Conservation (phyloP, 2,329 filamentous ascomycete species). For the Grosmannia huntii region DNA sequence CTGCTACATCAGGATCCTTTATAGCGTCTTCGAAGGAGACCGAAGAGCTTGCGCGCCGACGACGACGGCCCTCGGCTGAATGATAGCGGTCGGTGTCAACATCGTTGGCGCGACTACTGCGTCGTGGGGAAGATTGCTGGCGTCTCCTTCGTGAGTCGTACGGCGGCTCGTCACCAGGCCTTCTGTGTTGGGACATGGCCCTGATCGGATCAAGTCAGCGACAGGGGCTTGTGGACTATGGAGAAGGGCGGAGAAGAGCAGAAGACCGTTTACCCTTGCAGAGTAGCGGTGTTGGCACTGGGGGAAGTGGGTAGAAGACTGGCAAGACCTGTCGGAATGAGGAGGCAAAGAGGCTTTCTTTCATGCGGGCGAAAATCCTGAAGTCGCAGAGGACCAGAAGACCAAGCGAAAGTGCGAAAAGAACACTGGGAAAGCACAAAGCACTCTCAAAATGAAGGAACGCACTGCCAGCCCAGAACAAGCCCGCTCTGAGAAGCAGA, state of each 20-base stretch:
- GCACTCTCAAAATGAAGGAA: background rate
- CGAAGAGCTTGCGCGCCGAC: conserved; percentile 44
- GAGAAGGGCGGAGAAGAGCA: background rate
- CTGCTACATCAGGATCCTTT: conserved; percentile 38
- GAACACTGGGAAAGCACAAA: background rate
- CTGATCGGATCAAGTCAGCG: conserved; percentile 15
- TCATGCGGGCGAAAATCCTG: background rate
- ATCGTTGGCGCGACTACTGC: conserved; percentile 53
- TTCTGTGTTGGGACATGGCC: conserved; percentile 49
- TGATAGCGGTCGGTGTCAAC: conserved; percentile 51
- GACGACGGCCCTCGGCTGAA: conserved; percentile 30
- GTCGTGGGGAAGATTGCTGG: conserved; percentile 55
- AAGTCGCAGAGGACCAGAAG: background rate
- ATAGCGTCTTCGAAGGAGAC: conserved; percentile 43
- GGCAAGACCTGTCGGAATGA: background rate
- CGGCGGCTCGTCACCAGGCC: conserved; percentile 50
- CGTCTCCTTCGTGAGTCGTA: conserved; percentile 52
- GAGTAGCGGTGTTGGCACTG: background rate
- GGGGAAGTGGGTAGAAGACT: background rate
- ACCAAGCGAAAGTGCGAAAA: background rate
- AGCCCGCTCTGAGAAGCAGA: background rate
- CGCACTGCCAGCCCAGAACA: background rate
- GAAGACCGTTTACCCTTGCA: background rate
- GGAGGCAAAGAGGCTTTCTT: background rate
- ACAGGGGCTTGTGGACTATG: background rate